Percentiles rank a stretch among this genome's conserved stretches.
These are phyloP conservation scores for Alternaria triticina DNA, from an alignment of 2,329 filamentous ascomycete species.

Conservation along the genomic window DNA sequence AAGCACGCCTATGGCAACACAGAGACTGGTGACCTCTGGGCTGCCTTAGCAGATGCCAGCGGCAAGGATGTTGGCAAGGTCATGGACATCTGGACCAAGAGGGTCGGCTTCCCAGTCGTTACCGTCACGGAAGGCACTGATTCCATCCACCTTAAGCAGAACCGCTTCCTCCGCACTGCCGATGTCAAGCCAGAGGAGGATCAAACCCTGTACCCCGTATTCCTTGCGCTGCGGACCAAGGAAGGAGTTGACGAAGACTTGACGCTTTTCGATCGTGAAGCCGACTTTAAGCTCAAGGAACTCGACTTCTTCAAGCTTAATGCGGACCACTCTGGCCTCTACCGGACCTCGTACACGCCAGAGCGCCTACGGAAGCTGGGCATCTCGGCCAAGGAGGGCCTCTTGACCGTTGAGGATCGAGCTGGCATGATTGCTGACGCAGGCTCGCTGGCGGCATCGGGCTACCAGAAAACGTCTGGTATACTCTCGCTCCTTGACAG, in stretches of 20 bases:
- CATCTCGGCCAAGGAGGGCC: slow-evolving; percentile 78
- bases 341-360: slow-evolving; percentile 85
- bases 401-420: slow-evolving; percentile 86
- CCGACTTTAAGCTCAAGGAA: slow-evolving; percentile 76
- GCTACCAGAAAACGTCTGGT: slow-evolving; percentile 92
- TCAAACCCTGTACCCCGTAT: slow-evolving; percentile 84
- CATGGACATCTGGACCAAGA: slow-evolving; percentile 97
- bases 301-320: slow-evolving; percentile 96
- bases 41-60: slow-evolving; percentile 83
- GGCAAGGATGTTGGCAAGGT: slow-evolving; percentile 89
- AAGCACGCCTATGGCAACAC: slow-evolving; percentile 98
- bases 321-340: slow-evolving; percentile 90
- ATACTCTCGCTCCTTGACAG: slow-evolving; percentile 84
- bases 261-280: slow-evolving; percentile 75
- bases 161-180: slow-evolving; percentile 89
- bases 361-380: slow-evolving; percentile 87
- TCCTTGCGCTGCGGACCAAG: slow-evolving; percentile 83
- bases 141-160: slow-evolving; percentile 88
- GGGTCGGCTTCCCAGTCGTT: slow-evolving; percentile 91
- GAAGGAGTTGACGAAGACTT: slow-evolving; percentile 80
- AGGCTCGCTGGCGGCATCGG: slow-evolving; percentile 84
- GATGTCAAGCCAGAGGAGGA: slow-evolving; percentile 96
- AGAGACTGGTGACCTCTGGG: slow-evolving; percentile 88
- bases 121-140: slow-evolving; percentile 78
- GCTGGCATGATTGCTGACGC: slow-evolving; percentile 93